These are phyloP conservation scores for Pleurotus pulmonarius DNA, from an alignment of 768 basidiomycete genomes.

Conservation along the genomic window DNA sequence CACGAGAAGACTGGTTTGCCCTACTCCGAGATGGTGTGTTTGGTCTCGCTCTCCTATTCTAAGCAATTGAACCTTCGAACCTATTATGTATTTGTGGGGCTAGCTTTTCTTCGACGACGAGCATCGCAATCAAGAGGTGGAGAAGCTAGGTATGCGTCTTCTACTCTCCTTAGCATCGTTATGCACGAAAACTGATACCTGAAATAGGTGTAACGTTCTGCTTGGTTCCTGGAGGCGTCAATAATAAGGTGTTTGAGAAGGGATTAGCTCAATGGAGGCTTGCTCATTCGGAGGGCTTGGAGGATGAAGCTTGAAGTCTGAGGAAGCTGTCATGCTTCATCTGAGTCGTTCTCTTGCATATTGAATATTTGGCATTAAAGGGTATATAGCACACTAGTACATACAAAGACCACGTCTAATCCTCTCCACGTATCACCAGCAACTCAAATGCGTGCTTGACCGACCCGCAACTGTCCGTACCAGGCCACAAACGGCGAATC, in stretches of 20 bases:
- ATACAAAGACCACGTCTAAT: too few relatives aligned
- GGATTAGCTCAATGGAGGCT: slow-evolving; percentile 69
- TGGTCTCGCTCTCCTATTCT: too few relatives aligned
- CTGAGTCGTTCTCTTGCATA: too few relatives aligned
- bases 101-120: slow-evolving; percentile 77
- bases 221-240: slow-evolving; percentile 62
- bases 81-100: too few relatives aligned
- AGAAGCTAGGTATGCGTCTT: slow-evolving; percentile 41
- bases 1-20: slow-evolving; percentile 73
- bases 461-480: too few relatives aligned
- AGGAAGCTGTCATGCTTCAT: too few relatives aligned
- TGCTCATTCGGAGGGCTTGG: not conserved
- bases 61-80: too few relatives aligned
- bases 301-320: not conserved
- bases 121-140: slow-evolving; percentile 57
- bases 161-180: not conserved
- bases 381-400: too few relatives aligned
- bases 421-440: too few relatives aligned
- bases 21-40: slow-evolving; percentile 72
- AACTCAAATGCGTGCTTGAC: too few relatives aligned
- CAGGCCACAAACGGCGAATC: too few relatives aligned
- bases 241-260: slow-evolving; percentile 58
- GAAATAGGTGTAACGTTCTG: slow-evolving; percentile 74
- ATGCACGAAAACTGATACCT: not conserved
- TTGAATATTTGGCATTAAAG: too few relatives aligned